Conservation (phyloP, 345 rosid genomes). For the Pelargonium nanum region DNA sequence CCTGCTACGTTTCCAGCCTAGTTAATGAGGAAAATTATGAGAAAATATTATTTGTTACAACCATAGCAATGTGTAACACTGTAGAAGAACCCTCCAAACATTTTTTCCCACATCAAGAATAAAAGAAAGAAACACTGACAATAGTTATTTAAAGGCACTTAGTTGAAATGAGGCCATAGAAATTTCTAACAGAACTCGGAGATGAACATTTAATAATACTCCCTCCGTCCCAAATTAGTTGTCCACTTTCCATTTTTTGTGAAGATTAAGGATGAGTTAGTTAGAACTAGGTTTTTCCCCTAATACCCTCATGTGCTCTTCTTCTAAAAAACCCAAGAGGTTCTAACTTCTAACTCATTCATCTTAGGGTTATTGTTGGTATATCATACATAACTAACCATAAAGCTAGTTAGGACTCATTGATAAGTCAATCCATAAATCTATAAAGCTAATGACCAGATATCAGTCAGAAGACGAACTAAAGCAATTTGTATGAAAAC, state of each 20-base stretch:
- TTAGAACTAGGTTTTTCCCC: too few species aligned
- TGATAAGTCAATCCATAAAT: not conserved
- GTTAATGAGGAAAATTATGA: constrained; percentile 7
- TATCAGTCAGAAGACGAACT: not conserved
- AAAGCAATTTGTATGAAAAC: not conserved
- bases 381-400: too few species aligned
- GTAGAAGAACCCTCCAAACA: not conserved
- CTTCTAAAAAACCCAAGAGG: too few species aligned
- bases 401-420: not conserved
- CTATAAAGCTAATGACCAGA: not conserved
- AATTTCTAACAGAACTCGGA: too few species aligned
- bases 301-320: too few species aligned
- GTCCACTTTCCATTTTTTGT: too few species aligned
- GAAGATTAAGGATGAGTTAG: too few species aligned
- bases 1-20: constrained; percentile 76
- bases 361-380: too few species aligned
- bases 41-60: not conserved
- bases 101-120: not conserved
- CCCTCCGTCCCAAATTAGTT: too few species aligned
- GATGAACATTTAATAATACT: too few species aligned
- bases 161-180: not conserved
- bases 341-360: too few species aligned
- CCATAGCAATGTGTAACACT: too few species aligned
- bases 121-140: not conserved
- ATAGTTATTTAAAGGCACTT: not conserved